Conservation (phyloP, 768 basidiomycete species). For the Suillus americanus region DNA sequence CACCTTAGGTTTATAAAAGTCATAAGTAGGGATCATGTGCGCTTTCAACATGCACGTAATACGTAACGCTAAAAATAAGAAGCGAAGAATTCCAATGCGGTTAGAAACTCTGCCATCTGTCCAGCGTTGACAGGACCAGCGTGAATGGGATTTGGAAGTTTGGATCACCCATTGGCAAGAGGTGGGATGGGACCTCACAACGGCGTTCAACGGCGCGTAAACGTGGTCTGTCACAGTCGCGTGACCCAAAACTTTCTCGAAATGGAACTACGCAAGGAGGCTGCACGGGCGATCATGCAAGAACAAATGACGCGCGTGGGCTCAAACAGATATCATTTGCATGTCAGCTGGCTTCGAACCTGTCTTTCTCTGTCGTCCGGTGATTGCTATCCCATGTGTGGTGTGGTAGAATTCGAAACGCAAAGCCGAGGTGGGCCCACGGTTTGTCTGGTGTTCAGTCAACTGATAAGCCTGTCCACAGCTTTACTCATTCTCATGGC, state of each 20-base stretch:
- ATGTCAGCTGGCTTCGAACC: neutral
- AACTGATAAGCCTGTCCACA: neutral
- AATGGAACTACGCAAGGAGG: too few relatives aligned
- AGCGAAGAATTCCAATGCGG: neutral
- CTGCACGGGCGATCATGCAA: too few relatives aligned
- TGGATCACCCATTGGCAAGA: neutral
- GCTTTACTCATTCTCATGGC: neutral
- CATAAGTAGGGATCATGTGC: neutral
- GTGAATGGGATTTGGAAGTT: neutral
- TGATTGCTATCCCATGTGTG: neutral
- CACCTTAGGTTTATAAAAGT: conserved; percentile 1
- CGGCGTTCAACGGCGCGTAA: neutral
- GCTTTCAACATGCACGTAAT: neutral
- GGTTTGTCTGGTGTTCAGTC: neutral
- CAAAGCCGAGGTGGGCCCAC: too few relatives aligned
- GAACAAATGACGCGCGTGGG: neutral
- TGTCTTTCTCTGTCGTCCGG: neutral
- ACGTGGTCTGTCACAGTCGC: neutral
- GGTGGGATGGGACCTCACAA: neutral
- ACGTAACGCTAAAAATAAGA: neutral
- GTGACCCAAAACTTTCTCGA: neutral
- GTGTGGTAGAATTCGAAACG: neutral
- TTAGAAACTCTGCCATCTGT: neutral
- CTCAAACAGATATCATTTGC: neutral
- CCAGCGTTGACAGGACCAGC: neutral